Conservation (phyloP, 139 green algal species). For the Closterium sp. region DNA sequence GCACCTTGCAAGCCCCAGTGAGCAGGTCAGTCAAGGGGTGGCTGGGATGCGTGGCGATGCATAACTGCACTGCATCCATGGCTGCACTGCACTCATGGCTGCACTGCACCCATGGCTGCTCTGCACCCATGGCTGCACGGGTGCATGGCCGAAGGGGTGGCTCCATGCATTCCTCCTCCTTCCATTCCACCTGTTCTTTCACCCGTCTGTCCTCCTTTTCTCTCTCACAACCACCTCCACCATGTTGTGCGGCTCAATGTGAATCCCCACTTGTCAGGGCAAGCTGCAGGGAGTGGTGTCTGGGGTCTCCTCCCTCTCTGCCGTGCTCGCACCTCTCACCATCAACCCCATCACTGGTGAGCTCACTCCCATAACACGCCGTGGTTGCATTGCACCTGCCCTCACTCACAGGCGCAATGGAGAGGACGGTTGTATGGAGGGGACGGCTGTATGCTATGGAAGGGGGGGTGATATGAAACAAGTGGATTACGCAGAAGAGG, state of each 20-base stretch:
- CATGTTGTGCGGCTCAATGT: not conserved
- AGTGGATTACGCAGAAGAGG: too few relatives aligned
- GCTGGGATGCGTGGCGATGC: too few relatives aligned
- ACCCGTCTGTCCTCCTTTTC: not conserved
- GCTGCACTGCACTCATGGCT: not conserved
- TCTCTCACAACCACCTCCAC: not conserved
- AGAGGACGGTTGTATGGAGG: too few relatives aligned
- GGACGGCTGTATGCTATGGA: too few relatives aligned
- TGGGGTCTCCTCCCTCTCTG: not conserved
- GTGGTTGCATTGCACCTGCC: too few relatives aligned
- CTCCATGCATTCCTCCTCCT: not conserved
- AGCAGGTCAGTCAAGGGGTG: not conserved
- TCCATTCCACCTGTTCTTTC: not conserved
- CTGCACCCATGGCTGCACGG: not conserved
- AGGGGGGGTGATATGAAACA: too few relatives aligned
- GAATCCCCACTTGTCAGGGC: not conserved
- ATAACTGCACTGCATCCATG: not conserved
- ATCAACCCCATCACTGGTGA: not conserved
- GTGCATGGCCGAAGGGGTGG: too few relatives aligned
- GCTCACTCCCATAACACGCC: not conserved
- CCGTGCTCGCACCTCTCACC: not conserved
- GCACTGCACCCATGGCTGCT: not conserved
- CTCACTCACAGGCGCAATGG: too few relatives aligned
- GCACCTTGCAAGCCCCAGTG: not conserved
- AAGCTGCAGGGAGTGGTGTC: not conserved